Evolutionary conservation across 1,139 yeast genomes (phyloP).

Genomic region (Pichia norvegensis): DNA sequence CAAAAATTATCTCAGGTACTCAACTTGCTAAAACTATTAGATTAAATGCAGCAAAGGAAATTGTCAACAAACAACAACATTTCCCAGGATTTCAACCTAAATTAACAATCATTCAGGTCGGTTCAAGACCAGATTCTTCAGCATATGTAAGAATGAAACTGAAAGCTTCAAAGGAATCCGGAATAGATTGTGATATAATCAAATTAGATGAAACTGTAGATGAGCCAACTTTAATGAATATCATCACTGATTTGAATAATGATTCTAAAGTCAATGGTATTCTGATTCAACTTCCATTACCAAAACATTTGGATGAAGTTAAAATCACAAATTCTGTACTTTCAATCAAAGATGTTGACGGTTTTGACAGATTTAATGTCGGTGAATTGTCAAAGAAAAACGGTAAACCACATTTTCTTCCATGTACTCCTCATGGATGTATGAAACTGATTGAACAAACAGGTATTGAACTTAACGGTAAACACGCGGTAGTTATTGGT

Average conservation of each 20-base stretch:
- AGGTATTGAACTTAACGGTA: conserved; percentile 59
- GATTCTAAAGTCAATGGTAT: conserved; percentile 75
- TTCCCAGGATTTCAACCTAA: conserved; percentile 66
- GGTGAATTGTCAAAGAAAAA: conserved; percentile 89
- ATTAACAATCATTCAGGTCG: conserved; percentile 83
- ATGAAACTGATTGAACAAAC: conserved; percentile 64
- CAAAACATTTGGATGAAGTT: conserved; percentile 72
- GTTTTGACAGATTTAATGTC: conserved; percentile 82
- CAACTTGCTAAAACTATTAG: conserved; percentile 24
- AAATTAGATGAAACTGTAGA: conserved; percentile 56
- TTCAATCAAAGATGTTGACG: conserved; percentile 84
- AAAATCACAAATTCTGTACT: conserved; percentile 69
- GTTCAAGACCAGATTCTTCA: conserved; percentile 80
- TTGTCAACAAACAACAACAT: conserved; percentile 44
- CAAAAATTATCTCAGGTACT: conserved; percentile 27
- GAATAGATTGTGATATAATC: conserved; percentile 62
- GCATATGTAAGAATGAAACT: conserved; percentile 95
- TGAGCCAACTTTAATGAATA: conserved; percentile 51
- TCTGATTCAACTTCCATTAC: conserved; percentile 86
- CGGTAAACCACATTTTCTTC: conserved; percentile 78
- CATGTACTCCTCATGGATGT: conserved; percentile 96
- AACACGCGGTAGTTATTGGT: conserved; percentile 90
- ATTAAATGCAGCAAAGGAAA: conserved; percentile 33
- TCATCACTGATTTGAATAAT: conserved; percentile 57
- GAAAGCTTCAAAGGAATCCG: conserved; percentile 84